Base-by-base conservation (phyloP, 768 basidiomycete genomes). In the Suillus variegatus region DNA sequence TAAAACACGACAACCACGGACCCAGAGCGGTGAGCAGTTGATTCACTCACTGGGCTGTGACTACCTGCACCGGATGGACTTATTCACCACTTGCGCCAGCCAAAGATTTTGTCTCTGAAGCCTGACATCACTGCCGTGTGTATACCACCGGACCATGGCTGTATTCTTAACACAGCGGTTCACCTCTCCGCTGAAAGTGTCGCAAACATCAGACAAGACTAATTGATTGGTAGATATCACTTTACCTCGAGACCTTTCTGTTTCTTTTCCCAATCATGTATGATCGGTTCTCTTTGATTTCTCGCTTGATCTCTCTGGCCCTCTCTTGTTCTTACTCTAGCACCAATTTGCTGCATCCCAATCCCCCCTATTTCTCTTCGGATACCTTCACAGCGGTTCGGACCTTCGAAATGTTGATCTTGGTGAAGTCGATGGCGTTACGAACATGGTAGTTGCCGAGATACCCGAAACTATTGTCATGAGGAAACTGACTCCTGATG, bases 401-500 rank as follows among this genome's bases (percentile, higher is more conserved):
- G 73, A 76, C 22, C 78, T 84, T 20, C 76, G 77, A 9, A 69
- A 69, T 7, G 65, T 84, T 5, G 78, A 79, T 25, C 65, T 87
- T n/a, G 81, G 80, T 58, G 77, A 83, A 44, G 72, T 82, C n/a
- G 73, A 79, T 58, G 80, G 79, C 14, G 49, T 74, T 18, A 81
- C 83, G 0, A 81, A 80, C 58, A 65, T 84, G 28, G 76, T 78
- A 18, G 76, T 85, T 60, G 79, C 81, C 6, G 82, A 83, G 67
- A 73, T 73, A 32, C 77, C 80, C 1, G 76, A 80, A 62, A 73
- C 72, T 2, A 77, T 88, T 46, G 71, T 82, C 46, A 78, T 82
- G 66, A 79, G 83, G 63, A 76, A 84, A 66, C 69, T 80, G 46
- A 74, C 72, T 40, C 78, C 73, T 22, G 79, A 71, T 54, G 77